Evolutionary conservation across 208 protist genomes (phyloP).

Genomic region (Leishmania turanica): DNA sequence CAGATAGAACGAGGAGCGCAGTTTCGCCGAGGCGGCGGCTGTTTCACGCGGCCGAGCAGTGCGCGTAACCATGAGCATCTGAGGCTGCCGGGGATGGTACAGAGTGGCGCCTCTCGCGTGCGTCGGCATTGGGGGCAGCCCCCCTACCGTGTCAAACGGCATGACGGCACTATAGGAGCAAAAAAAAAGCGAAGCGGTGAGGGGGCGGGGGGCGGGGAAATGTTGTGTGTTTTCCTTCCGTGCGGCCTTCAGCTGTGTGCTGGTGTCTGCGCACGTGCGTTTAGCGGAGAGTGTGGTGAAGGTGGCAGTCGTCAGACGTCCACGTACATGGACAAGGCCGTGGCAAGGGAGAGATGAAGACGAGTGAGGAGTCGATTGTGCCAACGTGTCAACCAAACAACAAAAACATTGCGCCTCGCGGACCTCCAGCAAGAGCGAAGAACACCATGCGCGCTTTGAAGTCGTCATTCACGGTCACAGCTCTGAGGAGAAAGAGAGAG

Average conservation of each 20-base stretch:
- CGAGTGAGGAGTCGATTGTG: neutral
- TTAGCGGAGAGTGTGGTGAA: neutral
- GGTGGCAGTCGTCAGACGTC: neutral
- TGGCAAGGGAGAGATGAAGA: neutral
- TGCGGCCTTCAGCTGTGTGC: neutral
- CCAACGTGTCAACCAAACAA: too few species aligned
- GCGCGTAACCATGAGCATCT: neutral
- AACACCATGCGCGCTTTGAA: neutral
- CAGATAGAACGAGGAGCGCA: neutral
- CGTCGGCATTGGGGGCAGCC: conserved; percentile 22
- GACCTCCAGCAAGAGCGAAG: neutral
- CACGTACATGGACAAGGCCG: neutral
- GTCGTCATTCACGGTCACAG: neutral
- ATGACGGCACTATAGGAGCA: neutral
- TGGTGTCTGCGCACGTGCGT: neutral
- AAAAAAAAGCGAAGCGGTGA: neutral
- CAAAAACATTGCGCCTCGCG: neutral
- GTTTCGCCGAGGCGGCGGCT: neutral
- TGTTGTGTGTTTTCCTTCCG: neutral
- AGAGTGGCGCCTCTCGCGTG: conserved; percentile 13
- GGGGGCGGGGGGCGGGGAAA: neutral
- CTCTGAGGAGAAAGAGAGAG: neutral
- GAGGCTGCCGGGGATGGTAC: conserved; percentile 21
- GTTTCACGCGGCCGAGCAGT: neutral
- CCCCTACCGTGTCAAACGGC: conserved; percentile 25